These are phyloP conservation scores for Talaromyces sp. DNA, from an alignment of 2,329 filamentous ascomycete genomes.

Conservation along the genomic window DNA sequence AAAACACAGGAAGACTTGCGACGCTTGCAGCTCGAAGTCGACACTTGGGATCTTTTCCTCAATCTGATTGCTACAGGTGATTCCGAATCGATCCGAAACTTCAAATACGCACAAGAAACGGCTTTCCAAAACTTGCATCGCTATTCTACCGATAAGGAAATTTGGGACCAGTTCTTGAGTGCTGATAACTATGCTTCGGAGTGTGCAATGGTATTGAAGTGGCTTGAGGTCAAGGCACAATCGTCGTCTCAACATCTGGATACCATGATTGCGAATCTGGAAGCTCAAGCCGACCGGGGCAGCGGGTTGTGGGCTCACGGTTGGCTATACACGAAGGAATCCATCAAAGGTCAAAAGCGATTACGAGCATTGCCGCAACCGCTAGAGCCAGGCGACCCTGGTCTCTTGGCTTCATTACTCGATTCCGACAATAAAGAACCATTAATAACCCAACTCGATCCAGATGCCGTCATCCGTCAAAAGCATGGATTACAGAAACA, in stretches of 20 bases:
- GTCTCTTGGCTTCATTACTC: constrained; percentile 54
- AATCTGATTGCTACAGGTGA: constrained; percentile 71
- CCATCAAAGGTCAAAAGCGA: constrained; percentile 86
- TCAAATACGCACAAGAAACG: constrained; percentile 38
- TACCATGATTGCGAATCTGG: constrained; percentile 70
- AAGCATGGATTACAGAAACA: constrained; percentile 70
- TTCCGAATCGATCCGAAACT: constrained; percentile 41
- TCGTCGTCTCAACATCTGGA: constrained; percentile 67
- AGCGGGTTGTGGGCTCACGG: constrained; percentile 77
- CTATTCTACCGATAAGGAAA: constrained; percentile 58
- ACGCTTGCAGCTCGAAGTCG: constrained; percentile 75
- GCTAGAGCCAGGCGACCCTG: constrained; percentile 60
- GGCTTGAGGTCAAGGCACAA: constrained; percentile 76
- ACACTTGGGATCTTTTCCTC: constrained; percentile 84
- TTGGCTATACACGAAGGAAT: constrained; percentile 86
- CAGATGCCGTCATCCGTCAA: constrained; percentile 82
- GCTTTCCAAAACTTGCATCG: constrained; percentile 46
- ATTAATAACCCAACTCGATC: constrained; percentile 83
- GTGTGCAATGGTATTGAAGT: constrained; percentile 75
- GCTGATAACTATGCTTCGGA: constrained; percentile 72
- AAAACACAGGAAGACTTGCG: constrained; percentile 39
- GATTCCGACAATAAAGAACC: constrained; percentile 59
- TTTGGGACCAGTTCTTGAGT: constrained; percentile 72
- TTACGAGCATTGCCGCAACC: constrained; percentile 64
- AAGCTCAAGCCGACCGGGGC: constrained; percentile 71